phyloP scores from a whole-genome alignment of 1,139 yeast genomes.

The Candida glucosophila region DNA sequence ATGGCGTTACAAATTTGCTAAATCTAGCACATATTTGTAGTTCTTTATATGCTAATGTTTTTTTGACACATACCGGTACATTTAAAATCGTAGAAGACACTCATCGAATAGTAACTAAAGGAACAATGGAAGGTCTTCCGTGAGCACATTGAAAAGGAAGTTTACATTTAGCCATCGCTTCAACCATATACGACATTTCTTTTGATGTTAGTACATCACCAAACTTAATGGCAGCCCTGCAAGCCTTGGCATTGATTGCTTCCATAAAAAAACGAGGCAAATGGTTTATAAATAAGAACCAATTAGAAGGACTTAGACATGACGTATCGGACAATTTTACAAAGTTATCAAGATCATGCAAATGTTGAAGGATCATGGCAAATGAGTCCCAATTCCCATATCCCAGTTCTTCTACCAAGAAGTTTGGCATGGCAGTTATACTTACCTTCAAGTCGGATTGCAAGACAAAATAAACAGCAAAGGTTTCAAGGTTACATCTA shows the following conservation, averaged over 20 bases:
- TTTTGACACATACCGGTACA: no score
- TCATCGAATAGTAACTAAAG: no score
- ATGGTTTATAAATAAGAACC: slow-evolving; percentile 11
- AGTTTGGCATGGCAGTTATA: slow-evolving; percentile 32
- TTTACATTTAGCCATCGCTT: slow-evolving; percentile 35
- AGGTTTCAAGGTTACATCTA: slow-evolving; percentile 16
- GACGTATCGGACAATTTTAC: slow-evolving; percentile 9
- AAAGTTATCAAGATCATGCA: slow-evolving; percentile 27
- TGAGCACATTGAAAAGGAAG: slow-evolving; percentile 81
- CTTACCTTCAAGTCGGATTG: slow-evolving; percentile 3
- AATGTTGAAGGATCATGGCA: slow-evolving; percentile 27
- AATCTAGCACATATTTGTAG: no score
- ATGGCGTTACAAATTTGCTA: no score
- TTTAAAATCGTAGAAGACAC: no score
- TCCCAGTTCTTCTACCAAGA: slow-evolving; percentile 22
- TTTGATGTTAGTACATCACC: slow-evolving; percentile 42
- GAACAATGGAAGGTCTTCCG: slow-evolving; percentile 71
- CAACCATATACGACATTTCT: slow-evolving; percentile 40
- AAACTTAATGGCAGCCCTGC: slow-evolving; percentile 66
- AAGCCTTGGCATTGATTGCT: slow-evolving; percentile 53
- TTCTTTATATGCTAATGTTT: no score
- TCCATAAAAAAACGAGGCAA: slow-evolving; percentile 45
- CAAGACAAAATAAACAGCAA: slow-evolving; percentile 26
- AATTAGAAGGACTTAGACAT: slow-evolving; percentile 5
- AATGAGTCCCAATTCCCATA: no score